Base-by-base conservation (phyloP, 2,329 filamentous ascomycete species). In the Alternaria sp. region DNA sequence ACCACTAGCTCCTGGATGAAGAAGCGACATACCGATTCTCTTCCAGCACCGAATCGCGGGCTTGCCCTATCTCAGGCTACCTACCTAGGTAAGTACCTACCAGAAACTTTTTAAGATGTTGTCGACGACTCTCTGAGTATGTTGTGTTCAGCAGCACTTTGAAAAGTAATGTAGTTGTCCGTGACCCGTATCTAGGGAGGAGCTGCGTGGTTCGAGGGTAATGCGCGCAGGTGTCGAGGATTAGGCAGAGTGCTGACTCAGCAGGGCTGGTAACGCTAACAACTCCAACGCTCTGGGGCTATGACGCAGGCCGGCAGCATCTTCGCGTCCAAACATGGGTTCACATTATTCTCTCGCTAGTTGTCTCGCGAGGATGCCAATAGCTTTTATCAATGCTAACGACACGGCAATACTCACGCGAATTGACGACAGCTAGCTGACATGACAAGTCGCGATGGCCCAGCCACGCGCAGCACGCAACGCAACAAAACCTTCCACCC, bases 401-500 rank as follows among this genome's bases (percentile, higher is more conserved):
- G 15, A 28, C 53, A 49, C 30, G n/a, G 23, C 55, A 49, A 55
- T 23, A 9, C 56, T 26, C 21, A 25, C 26, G 8, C 43, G 15
- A 41, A 7, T 12, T 33, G 28, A 46, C 53, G 47, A 21, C 44
- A 10, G 14, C 15, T 44, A 47, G 25, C 43, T n/a, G 23, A 44
- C n/a, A 59, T 59, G 56, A 20, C 28, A 26, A 26, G 25, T 21
- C 28, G 28, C 26, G 15, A 55, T 25, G 37, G 49, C n/a, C 23
- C n/a, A 41, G 20, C 12, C 23, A 57, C 46, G 25, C 55, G 25
- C 33, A 47, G 21, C 2, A 54, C 62, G 46, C 64, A 61, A 45
- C 77, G 77, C 61, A 79, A 69, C 66, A 65, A 69, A 53, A 60
- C 60, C 20, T 80, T 79, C 63, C 61, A 68, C 25, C 65, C 67